phyloP scores from a whole-genome alignment of 2,329 filamentous ascomycete genomes.

The Fusarium sp. region DNA sequence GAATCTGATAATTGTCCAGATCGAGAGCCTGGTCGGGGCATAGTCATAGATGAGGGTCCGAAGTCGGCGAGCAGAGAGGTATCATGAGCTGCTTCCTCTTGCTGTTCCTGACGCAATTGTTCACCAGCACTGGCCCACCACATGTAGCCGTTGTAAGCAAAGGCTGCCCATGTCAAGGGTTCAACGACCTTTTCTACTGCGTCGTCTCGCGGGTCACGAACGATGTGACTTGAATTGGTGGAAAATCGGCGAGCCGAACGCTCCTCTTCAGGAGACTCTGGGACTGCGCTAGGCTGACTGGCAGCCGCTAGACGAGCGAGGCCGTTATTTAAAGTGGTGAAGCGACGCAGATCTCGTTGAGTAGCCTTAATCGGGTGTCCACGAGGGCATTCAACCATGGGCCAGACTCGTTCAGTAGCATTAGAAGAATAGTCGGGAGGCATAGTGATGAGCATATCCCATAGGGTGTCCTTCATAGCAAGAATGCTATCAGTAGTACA shows the following conservation, averaged over 20 bases:
- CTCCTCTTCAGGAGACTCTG: slow-evolving; percentile 48
- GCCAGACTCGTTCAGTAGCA: slow-evolving; percentile 76
- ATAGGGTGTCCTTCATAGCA: slow-evolving; percentile 85
- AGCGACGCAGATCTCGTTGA: slow-evolving; percentile 89
- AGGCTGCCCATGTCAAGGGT: slow-evolving; percentile 75
- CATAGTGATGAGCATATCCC: slow-evolving; percentile 89
- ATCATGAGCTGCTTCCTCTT: slow-evolving; percentile 69
- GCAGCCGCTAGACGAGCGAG: slow-evolving; percentile 62
- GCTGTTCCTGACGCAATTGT: slow-evolving; percentile 70
- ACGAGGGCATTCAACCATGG: slow-evolving; percentile 75
- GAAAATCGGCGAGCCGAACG: slow-evolving; percentile 46
- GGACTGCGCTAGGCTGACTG: slow-evolving; percentile 40
- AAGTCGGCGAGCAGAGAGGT: slow-evolving; percentile 68
- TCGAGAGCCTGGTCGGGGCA: slow-evolving; percentile 49
- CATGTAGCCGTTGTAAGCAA: slow-evolving; percentile 86
- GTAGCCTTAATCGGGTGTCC: slow-evolving; percentile 82
- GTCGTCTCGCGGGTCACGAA: slow-evolving; percentile 59
- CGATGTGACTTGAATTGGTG: slow-evolving; percentile 44
- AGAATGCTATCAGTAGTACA: slow-evolving; percentile 97
- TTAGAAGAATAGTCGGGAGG: slow-evolving; percentile 72
- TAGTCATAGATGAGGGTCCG: slow-evolving; percentile 52
- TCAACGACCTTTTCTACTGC: slow-evolving; percentile 69
- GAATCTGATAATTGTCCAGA: slow-evolving; percentile 57
- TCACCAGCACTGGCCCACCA: slow-evolving; percentile 92
- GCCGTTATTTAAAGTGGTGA: slow-evolving; percentile 74